Percentiles rank a stretch among this genome's conserved stretches.
These are phyloP conservation scores for Leccinum variicolor DNA, from an alignment of 768 basidiomycete genomes.

Conservation along the genomic window DNA sequence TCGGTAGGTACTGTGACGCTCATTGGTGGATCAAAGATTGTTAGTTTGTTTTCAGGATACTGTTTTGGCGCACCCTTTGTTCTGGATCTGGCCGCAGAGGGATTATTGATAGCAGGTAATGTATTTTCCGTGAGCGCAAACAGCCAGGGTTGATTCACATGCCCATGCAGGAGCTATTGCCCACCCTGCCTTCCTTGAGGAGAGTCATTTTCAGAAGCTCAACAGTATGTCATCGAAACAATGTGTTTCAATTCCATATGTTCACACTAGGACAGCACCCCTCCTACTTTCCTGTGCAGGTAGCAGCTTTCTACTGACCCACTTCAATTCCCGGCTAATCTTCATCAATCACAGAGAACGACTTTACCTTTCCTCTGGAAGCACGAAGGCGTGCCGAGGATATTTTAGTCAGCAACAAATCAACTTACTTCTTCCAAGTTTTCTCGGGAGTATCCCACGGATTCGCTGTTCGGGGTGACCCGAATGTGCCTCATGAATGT, in stretches of 20 bases:
- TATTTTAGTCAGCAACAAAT: slow-evolving; percentile 45
- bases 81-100: slow-evolving; percentile 42
- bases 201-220: slow-evolving; percentile 48
- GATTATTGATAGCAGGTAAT: slow-evolving; percentile 45
- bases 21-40: background rate
- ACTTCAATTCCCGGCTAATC: background rate
- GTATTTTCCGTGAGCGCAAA: background rate
- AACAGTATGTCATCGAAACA: slow-evolving; percentile 36
- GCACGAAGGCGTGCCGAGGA: slow-evolving; percentile 54
- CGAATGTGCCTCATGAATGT: slow-evolving; percentile 14
- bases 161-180: slow-evolving; percentile 42
- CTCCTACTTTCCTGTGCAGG: slow-evolving; percentile 27
- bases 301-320: background rate
- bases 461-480: slow-evolving; percentile 26
- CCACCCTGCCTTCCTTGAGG: slow-evolving; percentile 50
- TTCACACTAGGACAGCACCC: slow-evolving; percentile 13
- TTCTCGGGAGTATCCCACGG: slow-evolving; percentile 43
- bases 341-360: slow-evolving; percentile 37
- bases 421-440: slow-evolving; percentile 52
- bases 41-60: slow-evolving; percentile 37
- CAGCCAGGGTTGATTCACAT: background rate
- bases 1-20: slow-evolving; percentile 30
- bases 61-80: slow-evolving; percentile 55
- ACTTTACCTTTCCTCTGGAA: slow-evolving; percentile 49
- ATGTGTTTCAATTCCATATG: background rate